phyloP scores from a whole-genome alignment of 139 green algal species.

The Gonium pectorale region DNA sequence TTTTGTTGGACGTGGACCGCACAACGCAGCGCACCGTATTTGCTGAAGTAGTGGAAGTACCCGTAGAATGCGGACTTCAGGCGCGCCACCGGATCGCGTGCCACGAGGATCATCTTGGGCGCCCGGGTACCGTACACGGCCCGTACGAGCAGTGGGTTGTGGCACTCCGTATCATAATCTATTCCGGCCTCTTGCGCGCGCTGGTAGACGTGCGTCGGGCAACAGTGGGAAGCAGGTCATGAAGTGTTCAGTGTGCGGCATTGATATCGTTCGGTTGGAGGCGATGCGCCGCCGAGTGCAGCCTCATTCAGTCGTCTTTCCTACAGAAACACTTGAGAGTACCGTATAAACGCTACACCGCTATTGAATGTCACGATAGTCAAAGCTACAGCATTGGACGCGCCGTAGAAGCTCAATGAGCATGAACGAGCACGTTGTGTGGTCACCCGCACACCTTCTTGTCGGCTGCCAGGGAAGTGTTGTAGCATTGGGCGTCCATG shows the following conservation, averaged over 20 bases:
- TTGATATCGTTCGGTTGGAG: neutral
- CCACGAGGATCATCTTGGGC: constrained; percentile 54
- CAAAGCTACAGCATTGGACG: no score
- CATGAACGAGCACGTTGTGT: no score
- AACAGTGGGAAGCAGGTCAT: neutral
- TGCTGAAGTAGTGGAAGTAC: constrained; percentile 47
- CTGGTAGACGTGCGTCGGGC: neutral
- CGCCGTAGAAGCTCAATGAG: no score
- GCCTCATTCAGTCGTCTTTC: neutral
- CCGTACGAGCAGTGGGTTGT: constrained; percentile 51
- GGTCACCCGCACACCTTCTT: constrained; percentile 40
- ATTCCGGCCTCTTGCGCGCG: constrained; percentile 17
- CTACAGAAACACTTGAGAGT: neutral
- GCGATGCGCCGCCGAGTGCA: no score
- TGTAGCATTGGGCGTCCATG: constrained; percentile 45
- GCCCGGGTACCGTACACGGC: constrained; percentile 47
- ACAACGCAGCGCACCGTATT: constrained; percentile 55
- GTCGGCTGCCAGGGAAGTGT: constrained; percentile 38
- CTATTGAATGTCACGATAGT: no score
- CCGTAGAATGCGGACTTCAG: constrained; percentile 51
- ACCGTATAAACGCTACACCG: no score
- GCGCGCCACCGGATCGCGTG: constrained; percentile 51
- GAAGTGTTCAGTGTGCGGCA: neutral
- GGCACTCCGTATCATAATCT: neutral
- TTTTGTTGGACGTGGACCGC: no score